A percentile compares a stretch with the other conserved stretches of the same genome.
Conservation (phyloP, 371 early-diverging fungal genomes). For the Rhizopus sp. region DNA sequence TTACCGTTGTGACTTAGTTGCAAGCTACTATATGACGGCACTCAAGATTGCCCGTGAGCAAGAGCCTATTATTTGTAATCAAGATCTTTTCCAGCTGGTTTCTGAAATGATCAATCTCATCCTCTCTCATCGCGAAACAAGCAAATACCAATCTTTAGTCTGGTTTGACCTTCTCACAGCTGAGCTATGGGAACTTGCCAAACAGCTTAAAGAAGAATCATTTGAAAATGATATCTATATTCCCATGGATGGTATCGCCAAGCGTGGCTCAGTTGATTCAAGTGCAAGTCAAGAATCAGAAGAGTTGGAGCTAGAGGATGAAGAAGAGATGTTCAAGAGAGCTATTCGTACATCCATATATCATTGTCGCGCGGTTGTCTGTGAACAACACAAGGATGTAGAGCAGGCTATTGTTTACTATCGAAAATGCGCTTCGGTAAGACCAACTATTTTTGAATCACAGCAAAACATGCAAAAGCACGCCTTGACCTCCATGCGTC, state of each 20-base stretch:
- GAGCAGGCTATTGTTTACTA: slow-evolving; percentile 33
- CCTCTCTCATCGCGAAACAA: slow-evolving; percentile 29
- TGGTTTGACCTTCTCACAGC: slow-evolving; percentile 32
- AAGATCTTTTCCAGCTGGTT: slow-evolving; percentile 30
- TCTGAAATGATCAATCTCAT: slow-evolving; percentile 35
- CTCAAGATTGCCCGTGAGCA: slow-evolving; percentile 13
- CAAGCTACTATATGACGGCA: slow-evolving; percentile 22
- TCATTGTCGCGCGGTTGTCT: slow-evolving; percentile 39
- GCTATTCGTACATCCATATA: slow-evolving; percentile 47
- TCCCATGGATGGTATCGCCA: neutral
- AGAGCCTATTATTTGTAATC: slow-evolving; percentile 25
- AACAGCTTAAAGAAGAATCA: slow-evolving; percentile 42
- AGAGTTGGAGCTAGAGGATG: slow-evolving; percentile 7
- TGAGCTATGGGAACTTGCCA: slow-evolving; percentile 39
- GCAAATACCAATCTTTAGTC: slow-evolving; percentile 16
- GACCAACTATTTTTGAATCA: slow-evolving; percentile 24
- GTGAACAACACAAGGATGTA: slow-evolving; percentile 28
- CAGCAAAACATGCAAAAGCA: slow-evolving; percentile 23
- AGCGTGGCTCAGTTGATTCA: slow-evolving; percentile 5
- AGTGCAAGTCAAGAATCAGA: neutral
- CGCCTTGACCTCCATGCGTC: slow-evolving; percentile 18
- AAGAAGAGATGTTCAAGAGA: slow-evolving; percentile 29
- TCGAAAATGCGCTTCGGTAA: slow-evolving; percentile 33
- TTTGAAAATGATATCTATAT: slow-evolving; percentile 21
- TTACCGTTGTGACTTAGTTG: slow-evolving; percentile 17